phyloP scores from a whole-genome alignment of 805 yeast genomes.

The Kluyveromyces aestuarii region DNA sequence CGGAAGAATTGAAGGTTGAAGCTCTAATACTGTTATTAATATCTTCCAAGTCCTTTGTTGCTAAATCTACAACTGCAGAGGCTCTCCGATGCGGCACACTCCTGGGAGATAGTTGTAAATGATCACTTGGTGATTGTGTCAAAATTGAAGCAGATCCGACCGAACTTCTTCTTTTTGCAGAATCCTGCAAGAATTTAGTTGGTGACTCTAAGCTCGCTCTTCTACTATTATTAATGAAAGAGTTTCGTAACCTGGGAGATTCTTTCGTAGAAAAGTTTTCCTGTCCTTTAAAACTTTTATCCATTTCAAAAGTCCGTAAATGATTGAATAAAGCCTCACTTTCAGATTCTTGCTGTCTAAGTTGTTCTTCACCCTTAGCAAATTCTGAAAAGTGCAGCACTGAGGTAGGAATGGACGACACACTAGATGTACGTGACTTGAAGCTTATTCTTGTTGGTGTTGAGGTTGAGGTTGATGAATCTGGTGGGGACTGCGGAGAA shows the following conservation, averaged over 20 bases:
- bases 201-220: neutral
- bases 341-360: constrained; percentile 3
- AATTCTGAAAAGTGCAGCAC: neutral
- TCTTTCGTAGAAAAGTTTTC: neutral
- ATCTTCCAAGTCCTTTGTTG: neutral
- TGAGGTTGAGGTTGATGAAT: neutral
- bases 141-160: neutral
- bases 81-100: neutral
- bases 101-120: neutral
- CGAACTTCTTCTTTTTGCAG: neutral
- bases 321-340: constrained; percentile 9
- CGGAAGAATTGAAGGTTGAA: neutral
- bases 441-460: neutral
- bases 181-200: neutral
- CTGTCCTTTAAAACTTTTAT: neutral
- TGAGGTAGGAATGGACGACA: neutral
- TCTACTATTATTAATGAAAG: neutral
- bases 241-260: neutral
- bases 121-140: neutral
- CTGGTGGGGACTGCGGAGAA: neutral
- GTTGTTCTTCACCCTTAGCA: neutral
- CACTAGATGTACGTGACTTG: neutral
- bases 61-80: neutral
- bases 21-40: too few species aligned
- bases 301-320: neutral